phyloP scores from a whole-genome alignment of 1,284 basidiomycete species.

The Inonotus hispidus region DNA sequence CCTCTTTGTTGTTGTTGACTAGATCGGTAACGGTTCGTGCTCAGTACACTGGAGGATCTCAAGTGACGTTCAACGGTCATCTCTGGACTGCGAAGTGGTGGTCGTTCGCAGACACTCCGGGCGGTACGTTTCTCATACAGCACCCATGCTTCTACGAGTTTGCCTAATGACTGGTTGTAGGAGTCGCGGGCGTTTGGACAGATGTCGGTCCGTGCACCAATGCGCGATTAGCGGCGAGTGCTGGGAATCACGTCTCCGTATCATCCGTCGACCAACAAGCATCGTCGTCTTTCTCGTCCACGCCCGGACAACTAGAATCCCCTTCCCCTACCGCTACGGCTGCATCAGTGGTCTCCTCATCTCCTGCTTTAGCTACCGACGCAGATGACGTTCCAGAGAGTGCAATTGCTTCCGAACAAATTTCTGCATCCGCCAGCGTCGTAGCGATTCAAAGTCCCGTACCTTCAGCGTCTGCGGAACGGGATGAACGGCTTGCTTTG shows the following conservation, averaged over 20 bases:
- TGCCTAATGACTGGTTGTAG: neutral
- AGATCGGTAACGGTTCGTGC: neutral
- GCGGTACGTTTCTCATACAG: slow-evolving; percentile 27
- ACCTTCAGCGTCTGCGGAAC: neutral
- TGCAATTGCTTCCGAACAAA: neutral
- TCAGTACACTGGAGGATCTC: slow-evolving; percentile 15
- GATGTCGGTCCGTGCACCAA: slow-evolving; percentile 11
- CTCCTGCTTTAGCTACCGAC: slow-evolving; percentile 10
- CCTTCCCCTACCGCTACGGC: neutral
- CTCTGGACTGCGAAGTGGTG: slow-evolving; percentile 55
- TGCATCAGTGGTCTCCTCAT: neutral
- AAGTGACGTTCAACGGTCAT: slow-evolving; percentile 28
- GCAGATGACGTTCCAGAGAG: neutral
- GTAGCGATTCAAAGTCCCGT: neutral
- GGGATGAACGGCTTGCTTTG: neutral
- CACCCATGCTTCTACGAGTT: neutral
- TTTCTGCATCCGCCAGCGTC: neutral
- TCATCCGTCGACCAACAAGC: neutral
- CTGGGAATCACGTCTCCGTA: neutral
- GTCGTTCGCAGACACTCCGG: slow-evolving; percentile 53
- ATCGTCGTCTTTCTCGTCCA: neutral
- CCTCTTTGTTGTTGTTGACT: neutral
- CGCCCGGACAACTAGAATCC: neutral
- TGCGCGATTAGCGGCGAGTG: neutral
- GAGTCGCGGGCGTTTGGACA: slow-evolving; percentile 8